Conservation (phyloP, 352 stramenopile genomes). For the Phytophthora rubi region DNA sequence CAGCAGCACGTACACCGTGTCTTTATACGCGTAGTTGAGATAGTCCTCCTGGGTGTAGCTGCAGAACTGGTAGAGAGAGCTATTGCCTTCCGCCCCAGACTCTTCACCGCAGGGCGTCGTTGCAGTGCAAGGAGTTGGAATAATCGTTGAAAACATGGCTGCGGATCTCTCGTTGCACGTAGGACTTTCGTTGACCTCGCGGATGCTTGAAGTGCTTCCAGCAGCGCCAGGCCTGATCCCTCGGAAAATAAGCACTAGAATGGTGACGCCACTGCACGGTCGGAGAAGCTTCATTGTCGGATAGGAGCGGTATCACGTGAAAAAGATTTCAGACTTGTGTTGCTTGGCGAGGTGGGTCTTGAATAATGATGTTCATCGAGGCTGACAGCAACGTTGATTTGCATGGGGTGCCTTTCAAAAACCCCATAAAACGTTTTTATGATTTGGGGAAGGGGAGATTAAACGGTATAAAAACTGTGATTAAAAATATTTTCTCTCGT, state of each 20-base stretch:
- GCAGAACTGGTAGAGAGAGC: conserved; percentile 6
- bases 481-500: too few relatives aligned
- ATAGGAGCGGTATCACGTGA: background rate
- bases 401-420: too few relatives aligned
- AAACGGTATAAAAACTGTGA: too few relatives aligned
- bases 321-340: background rate
- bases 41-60: conserved; percentile 10
- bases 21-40: conserved; percentile 9
- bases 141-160: conserved; percentile 16
- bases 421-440: too few relatives aligned
- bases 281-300: conserved; percentile 4
- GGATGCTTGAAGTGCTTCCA: background rate
- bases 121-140: background rate
- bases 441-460: too few relatives aligned
- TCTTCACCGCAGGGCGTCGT: conserved; percentile 8
- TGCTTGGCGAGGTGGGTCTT: background rate
- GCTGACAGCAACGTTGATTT: background rate
- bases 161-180: background rate
- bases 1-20: conserved; percentile 13
- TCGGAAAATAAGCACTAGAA: conserved; percentile 1
- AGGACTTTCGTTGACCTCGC: conserved; percentile 17
- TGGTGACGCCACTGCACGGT: background rate
- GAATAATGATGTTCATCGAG: background rate
- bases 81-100: conserved; percentile 5
- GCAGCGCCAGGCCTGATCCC: conserved; percentile 7